These are phyloP conservation scores for Starmerella cellae DNA, from an alignment of 805 yeast species.

Conservation along the genomic window DNA sequence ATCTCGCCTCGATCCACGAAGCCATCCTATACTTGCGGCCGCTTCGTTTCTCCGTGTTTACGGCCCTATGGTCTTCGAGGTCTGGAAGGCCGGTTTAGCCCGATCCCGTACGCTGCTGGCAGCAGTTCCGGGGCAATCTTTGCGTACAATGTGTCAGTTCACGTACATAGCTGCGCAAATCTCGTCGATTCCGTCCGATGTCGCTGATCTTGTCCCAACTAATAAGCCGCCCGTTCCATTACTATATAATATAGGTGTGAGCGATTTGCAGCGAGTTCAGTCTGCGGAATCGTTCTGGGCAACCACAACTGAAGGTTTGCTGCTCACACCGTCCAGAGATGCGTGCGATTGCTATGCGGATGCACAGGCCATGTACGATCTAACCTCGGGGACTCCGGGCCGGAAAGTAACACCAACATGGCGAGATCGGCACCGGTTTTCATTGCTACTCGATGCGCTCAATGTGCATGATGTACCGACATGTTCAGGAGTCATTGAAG, in stretches of 20 bases:
- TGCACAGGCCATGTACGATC: slow-evolving; percentile 2
- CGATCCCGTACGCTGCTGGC: slow-evolving; percentile 42
- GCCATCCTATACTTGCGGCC: slow-evolving; percentile 30
- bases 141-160: slow-evolving; percentile 29
- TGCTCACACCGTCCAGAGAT: slow-evolving; percentile 28
- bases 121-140: slow-evolving; percentile 5
- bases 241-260: slow-evolving; percentile 49
- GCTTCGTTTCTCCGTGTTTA: slow-evolving; percentile 35
- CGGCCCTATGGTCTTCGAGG: slow-evolving; percentile 53
- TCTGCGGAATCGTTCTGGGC: slow-evolving; percentile 37
- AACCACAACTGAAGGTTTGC: slow-evolving; percentile 52
- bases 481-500: slow-evolving; percentile 12
- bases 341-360: slow-evolving; percentile 19
- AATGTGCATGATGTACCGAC: slow-evolving; percentile 3
- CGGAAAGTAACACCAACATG: slow-evolving; percentile 17
- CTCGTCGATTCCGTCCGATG: slow-evolving; percentile 50
- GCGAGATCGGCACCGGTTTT: slow-evolving; percentile 22
- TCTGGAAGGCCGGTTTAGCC: slow-evolving; percentile 51
- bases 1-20: slow-evolving; percentile 11
- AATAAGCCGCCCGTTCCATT: slow-evolving; percentile 13
- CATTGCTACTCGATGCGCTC: slow-evolving; percentile 16
- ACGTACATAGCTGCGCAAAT: slow-evolving; percentile 47
- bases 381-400: slow-evolving; percentile 4
- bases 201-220: slow-evolving; percentile 28
- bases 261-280: slow-evolving; percentile 37